phyloP scores from a whole-genome alignment of 176 grass and related monocot species.

The Phoenix roebelenii region DNA sequence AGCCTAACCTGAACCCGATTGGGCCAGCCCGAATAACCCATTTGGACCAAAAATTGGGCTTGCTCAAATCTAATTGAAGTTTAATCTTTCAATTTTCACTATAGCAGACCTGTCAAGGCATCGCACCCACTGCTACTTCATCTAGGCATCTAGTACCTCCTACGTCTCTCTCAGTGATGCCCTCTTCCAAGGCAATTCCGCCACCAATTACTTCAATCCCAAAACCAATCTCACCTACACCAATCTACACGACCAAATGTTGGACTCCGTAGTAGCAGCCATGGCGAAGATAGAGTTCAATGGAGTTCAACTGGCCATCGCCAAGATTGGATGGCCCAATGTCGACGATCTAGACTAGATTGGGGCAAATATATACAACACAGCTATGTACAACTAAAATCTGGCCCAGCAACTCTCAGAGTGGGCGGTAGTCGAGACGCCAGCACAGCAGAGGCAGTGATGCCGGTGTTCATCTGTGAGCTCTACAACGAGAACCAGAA shows the following conservation, averaged over 20 bases:
- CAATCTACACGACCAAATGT: too few species aligned
- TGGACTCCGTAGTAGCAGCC: too few species aligned
- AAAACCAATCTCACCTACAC: too few species aligned
- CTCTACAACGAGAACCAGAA: slow-evolving; percentile 91
- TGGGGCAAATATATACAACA: slow-evolving; percentile 52
- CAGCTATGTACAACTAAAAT: slow-evolving; percentile 70
- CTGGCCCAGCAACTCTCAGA: slow-evolving; percentile 31
- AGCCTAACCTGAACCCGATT: too few species aligned
- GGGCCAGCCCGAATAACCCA: too few species aligned
- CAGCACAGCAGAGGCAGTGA: slow-evolving; percentile 31
- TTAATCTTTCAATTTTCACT: too few species aligned
- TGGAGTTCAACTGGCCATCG: slow-evolving; percentile 51
- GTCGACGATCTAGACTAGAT: slow-evolving; percentile 62
- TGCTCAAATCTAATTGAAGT: too few species aligned
- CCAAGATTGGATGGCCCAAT: slow-evolving; percentile 89
- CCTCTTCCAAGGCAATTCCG: slow-evolving; percentile 28
- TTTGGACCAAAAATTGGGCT: too few species aligned
- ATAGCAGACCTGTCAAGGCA: not conserved
- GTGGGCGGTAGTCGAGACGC: slow-evolving; percentile 34
- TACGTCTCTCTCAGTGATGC: slow-evolving; percentile 53
- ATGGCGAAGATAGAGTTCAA: not conserved
- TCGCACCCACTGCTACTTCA: slow-evolving; percentile 73
- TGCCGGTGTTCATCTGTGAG: slow-evolving; percentile 76
- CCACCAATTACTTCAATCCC: slow-evolving; percentile 37
- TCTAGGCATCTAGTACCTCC: slow-evolving; percentile 36